A percentile compares a stretch with the other conserved stretches of the same genome.
These are phyloP conservation scores for Schizophyllum commune DNA, from an alignment of 1,284 basidiomycete species.

Conservation along the genomic window DNA sequence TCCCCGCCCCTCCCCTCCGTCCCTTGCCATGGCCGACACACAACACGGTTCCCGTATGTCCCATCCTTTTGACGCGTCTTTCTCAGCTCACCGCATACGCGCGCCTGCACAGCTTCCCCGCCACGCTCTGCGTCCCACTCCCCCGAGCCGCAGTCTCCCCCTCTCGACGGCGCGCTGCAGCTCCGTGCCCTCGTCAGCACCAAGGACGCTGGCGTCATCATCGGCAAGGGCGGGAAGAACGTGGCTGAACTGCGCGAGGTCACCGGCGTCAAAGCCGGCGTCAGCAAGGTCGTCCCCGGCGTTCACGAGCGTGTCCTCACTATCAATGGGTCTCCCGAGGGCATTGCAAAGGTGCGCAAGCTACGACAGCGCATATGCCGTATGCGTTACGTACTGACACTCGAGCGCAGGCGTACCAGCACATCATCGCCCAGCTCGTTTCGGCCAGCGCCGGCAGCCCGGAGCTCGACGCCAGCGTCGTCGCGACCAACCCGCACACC, in stretches of 20 bases:
- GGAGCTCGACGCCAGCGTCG: neutral
- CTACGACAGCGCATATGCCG: neutral
- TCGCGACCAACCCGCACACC: conserved; percentile 69
- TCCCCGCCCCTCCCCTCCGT: conserved; percentile 52
- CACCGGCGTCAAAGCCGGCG: conserved; percentile 96
- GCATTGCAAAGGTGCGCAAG: conserved; percentile 73
- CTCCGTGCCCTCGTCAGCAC: conserved; percentile 91
- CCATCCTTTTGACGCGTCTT: conserved; percentile 13
- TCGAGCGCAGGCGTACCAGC: conserved; percentile 74
- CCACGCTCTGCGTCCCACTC: conserved; percentile 65
- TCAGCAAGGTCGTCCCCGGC: conserved; percentile 95
- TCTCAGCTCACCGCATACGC: conserved; percentile 8
- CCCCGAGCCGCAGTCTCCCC: conserved; percentile 28
- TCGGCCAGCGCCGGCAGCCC: too few relatives aligned
- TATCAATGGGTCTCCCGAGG: conserved; percentile 86
- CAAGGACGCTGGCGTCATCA: conserved; percentile 96
- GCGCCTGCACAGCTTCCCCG: conserved; percentile 33
- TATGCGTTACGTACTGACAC: too few relatives aligned
- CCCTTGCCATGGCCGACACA: conserved; percentile 26
- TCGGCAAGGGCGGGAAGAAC: conserved; percentile 94
- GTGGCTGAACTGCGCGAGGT: conserved; percentile 93
- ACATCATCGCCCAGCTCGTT: conserved; percentile 92
- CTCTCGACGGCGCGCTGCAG: conserved; percentile 66
- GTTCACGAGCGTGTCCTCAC: conserved; percentile 97
- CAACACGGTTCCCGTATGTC: conserved; percentile 44